These are phyloP conservation scores for Margaritispora aquatica DNA, from an alignment of 495 filamentous ascomycete species.

Conservation along the genomic window DNA sequence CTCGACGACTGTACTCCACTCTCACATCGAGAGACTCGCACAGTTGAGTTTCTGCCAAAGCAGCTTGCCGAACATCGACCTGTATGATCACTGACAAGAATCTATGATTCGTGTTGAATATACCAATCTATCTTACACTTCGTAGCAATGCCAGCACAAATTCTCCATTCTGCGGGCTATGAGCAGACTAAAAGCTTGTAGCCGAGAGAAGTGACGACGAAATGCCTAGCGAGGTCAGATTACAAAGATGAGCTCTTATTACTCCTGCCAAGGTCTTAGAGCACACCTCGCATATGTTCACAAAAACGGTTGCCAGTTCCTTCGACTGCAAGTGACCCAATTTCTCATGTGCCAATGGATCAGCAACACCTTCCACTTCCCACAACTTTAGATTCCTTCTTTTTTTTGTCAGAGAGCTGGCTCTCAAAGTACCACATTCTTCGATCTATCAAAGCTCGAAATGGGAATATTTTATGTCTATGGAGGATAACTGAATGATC, in stretches of 20 bases:
- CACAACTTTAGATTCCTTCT: too few relatives aligned
- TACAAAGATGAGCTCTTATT: too few relatives aligned
- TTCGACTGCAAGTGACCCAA: neutral
- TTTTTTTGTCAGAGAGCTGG: too few relatives aligned
- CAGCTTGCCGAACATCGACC: conserved; percentile 6
- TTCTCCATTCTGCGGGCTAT: too few relatives aligned
- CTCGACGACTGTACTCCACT: neutral
- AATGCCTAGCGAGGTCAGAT: neutral
- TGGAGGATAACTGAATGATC: too few relatives aligned
- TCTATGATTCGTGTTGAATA: conserved; percentile 4
- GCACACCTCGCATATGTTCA: neutral
- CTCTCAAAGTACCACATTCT: too few relatives aligned
- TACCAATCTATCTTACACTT: conserved; percentile 7
- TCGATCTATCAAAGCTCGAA: too few relatives aligned
- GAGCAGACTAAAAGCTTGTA: neutral
- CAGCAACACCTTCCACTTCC: too few relatives aligned
- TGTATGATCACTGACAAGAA: conserved; percentile 1
- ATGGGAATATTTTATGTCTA: too few relatives aligned
- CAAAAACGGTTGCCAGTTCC: neutral
- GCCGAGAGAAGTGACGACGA: neutral
- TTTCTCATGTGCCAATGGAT: too few relatives aligned
- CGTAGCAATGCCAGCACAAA: too few relatives aligned
- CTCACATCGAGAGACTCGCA: neutral
- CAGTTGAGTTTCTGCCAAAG: neutral
- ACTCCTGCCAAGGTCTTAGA: neutral